Base-by-base conservation (phyloP, 2,329 filamentous ascomycete genomes). In the Stachybotrys chartarum region DNA sequence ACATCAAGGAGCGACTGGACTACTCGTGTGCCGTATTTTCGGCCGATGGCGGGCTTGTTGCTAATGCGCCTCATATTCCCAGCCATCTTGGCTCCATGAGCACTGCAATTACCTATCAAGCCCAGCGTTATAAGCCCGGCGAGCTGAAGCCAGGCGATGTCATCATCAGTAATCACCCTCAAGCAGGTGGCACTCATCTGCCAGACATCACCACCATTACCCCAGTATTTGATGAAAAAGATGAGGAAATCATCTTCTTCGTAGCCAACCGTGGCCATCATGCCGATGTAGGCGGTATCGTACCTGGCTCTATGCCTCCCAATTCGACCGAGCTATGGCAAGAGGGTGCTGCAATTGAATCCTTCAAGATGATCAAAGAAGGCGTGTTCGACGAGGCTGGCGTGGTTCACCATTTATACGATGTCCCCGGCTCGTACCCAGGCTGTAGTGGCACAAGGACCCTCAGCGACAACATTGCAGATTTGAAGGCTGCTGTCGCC, bases 401-500 rank as follows among this genome's bases (percentile, higher is more conserved):
- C 1, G 52, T 67, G 3, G 85, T 91, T 55, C 83, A 58, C 70
- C 87, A 7, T 71, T 91, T 32, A 75, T 87, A 60, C 4, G 61
- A 65, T 8, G 56, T 61, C 0, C 63, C 63, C 1, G 61, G 57
- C 1, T 60, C 58, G 0, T 65, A 54, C n/a, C 61, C 61, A 0
- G 63, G 65, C 1, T 67, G 64, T 39, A 85, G 83, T 0, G 89
- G 90, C 0, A 67, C 70, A 1, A 76, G 90, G 18, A 91, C 88
- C 64, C 75, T 94, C 0, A 85, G 82, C 6, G 91, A 96, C 68
- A 95, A 95, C 64, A 78, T 95, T 58, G 91, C 91, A 50, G 91
- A 96, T 65, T 77, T 96, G 18, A 92, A 93, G 69, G 91, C 91
- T 0, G 89, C 93, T 64, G 86, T 94, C 3, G 90, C 90, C 0